Base-by-base conservation (phyloP, 2,329 filamentous ascomycete genomes). In the Penicillium sp. region DNA sequence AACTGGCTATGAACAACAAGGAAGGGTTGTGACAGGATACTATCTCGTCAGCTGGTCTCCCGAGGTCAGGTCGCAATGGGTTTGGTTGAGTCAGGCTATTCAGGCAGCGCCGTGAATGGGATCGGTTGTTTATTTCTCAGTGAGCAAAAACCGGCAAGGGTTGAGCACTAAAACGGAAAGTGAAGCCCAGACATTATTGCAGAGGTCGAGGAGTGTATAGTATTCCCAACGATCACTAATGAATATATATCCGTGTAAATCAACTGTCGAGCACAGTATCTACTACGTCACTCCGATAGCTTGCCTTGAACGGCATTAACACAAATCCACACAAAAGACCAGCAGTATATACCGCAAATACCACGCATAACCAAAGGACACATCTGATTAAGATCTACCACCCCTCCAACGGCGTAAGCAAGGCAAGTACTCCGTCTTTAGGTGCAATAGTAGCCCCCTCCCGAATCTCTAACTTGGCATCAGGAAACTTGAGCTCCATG, bases 361-460 rank as follows among this genome's bases (percentile, higher is more conserved):
- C 17, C 10, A 17, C 6, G 1, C 17, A 13, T 15, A 23, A n/a
- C n/a, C 13, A 17, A 40, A 8, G 10, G 2, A 3, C 8, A 33
- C 3, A 7, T 15, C 7, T 10, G 23, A 13, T 6, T 0, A 7
- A 19, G 2, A 48, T 17, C 40, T 65, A 73, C 69, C 71, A 73
- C 6, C 71, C 71, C 45, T 70, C 63, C 46, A 73, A 27, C 0
- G 58, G 57, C 68, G 79, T 90, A 47, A 90, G 76, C 69, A 82
- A 85, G 7, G 93, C 84, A 67, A 84, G 81, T 70, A 97, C 76
- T 0, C 91, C 91, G 56, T 87, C 86, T 56, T 82, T 84, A 0
- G 92, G 92, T 70, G 85, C 84, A 7, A 86, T 81, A 21, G 92
- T 95, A 48, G 94, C 82, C 2, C 85, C 86, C 0, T 85, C 83